Evolutionary conservation across 2,329 filamentous ascomycete genomes (phyloP), one percentile per base, ranked within the genome.

Genomic region (Thelonectria discophora): DNA sequence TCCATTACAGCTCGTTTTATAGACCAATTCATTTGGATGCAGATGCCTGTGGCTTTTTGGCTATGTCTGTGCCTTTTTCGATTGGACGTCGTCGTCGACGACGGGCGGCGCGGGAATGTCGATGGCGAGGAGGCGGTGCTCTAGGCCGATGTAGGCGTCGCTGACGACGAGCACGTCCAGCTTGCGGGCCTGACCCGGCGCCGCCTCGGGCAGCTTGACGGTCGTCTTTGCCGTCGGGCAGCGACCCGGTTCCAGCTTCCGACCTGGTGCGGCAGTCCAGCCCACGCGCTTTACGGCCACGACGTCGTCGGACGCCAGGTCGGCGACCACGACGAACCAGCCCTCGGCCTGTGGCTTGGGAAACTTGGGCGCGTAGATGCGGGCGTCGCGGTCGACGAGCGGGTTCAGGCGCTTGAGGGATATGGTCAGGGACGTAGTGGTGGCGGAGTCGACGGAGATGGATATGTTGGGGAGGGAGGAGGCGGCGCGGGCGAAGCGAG

Each of bases 321-420:
- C 88, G 7, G 88, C 89, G 0, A 97, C 84, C 20, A 98, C 74
- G 13, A 95, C 86, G 76, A 99, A 98, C 86, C 90, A 98, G 0
- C 94, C 94, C 73, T 99, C 95, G 0, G 88, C 95, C 77, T 99
- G 95, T 15, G 93, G 88, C 78, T 99, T 99, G 1, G 94, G 94
- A 78, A 97, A 98, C 20, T 86, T 85, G 3, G 96, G 94, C 0
- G 95, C 93, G 70, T 90, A 97, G 73, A 97, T 90, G 63, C 90
- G 86, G 50, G 86, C 88, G 1, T 93, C 90, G 9, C 83, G 80
- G 72, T 90, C 85, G 12, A 81, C 80, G 4, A 90, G 77, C 1
- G 85, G 74, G 75, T 97, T 97, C 51, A 85, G 79, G 0, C 94
- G 88, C 43, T 81, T 82, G 13, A 97, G 75, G 2, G 79, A 78